These are phyloP conservation scores for Evansstolkia leycettana DNA, from an alignment of 495 filamentous ascomycete genomes.

Conservation along the genomic window DNA sequence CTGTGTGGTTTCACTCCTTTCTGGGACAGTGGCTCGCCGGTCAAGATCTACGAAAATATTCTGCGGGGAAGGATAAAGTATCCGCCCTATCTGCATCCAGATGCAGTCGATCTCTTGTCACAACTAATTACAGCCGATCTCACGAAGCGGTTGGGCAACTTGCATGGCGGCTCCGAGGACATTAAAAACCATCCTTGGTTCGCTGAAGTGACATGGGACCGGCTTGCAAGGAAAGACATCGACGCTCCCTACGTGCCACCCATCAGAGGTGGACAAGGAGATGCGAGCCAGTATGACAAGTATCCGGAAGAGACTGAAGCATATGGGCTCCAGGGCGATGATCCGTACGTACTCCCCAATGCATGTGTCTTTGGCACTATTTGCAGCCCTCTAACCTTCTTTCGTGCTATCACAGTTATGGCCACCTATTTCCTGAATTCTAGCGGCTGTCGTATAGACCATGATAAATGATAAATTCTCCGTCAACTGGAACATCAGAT, in stretches of 20 bases:
- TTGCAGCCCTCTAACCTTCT: constrained; percentile 5
- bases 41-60: constrained; percentile 99
- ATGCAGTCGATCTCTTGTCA: constrained; percentile 84
- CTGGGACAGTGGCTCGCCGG: constrained; percentile 92
- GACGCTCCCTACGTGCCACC: constrained; percentile 98
- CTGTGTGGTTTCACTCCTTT: constrained; percentile 97
- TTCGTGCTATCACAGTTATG: constrained; percentile 37
- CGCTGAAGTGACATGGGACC: constrained; percentile 93
- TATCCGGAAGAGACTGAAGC: constrained; percentile 94
- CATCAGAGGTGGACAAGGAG: constrained; percentile 80
- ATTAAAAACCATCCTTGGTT: constrained; percentile 97
- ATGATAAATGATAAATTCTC: constrained; percentile 26
- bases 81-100: constrained; percentile 85
- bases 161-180: constrained; percentile 84
- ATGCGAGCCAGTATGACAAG: constrained; percentile 94
- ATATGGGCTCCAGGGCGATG: constrained; percentile 65
- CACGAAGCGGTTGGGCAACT: constrained; percentile 87
- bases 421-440: constrained; percentile 64
- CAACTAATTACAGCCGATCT: constrained; percentile 89
- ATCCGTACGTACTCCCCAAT: constrained; percentile 54
- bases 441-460: constrained; percentile 28
- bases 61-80: constrained; percentile 88
- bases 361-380: neutral
- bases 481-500: neutral
- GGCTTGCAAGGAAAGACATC: constrained; percentile 86